Evolutionary conservation across 352 stramenopile genomes (phyloP).

Genomic region (Aphanomyces stellatus): DNA sequence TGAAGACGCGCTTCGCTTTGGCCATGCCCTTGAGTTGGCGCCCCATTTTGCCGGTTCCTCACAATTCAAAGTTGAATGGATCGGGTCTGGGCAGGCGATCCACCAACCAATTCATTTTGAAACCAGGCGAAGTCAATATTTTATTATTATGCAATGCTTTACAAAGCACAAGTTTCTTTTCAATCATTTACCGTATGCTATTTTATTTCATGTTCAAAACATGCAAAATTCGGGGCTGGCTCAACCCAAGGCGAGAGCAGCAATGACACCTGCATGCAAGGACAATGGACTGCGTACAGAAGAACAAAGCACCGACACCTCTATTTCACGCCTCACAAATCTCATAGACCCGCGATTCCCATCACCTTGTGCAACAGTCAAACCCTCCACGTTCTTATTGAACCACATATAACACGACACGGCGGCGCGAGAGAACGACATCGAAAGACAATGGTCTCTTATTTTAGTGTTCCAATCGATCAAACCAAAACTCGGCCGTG

Average conservation of each 20-base stretch:
- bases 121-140: neutral
- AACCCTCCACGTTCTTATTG: too few species aligned
- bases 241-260: too few species aligned
- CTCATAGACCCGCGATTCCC: too few species aligned
- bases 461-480: constrained; percentile 24
- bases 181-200: neutral
- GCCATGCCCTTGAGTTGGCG: constrained; percentile 8
- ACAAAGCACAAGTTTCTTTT: neutral
- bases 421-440: too few species aligned
- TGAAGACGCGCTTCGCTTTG: constrained; percentile 17
- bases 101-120: neutral
- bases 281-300: too few species aligned
- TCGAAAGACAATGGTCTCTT: too few species aligned
- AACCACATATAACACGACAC: too few species aligned
- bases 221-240: too few species aligned
- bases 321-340: too few species aligned
- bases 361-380: too few species aligned
- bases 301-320: too few species aligned
- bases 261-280: too few species aligned
- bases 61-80: neutral
- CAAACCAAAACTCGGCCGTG: constrained; percentile 11
- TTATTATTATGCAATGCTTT: neutral
- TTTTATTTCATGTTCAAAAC: neutral
- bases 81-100: neutral
- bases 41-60: neutral